Conservation (phyloP, 495 filamentous ascomycete genomes). For the Tuber microsphaerosporum region DNA sequence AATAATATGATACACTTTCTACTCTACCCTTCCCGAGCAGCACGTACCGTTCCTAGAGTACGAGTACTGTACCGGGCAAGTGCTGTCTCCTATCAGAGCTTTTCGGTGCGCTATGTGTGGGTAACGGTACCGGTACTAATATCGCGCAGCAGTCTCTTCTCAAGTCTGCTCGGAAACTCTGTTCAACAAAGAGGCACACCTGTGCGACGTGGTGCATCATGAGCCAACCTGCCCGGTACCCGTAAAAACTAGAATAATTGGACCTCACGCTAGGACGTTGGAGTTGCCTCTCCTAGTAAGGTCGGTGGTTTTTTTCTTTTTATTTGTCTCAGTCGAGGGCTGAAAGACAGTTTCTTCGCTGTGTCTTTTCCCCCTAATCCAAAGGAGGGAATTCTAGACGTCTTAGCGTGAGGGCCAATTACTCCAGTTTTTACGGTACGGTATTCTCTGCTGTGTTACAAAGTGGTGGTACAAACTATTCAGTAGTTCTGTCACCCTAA, state of each 20-base stretch:
- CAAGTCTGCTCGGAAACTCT: neutral
- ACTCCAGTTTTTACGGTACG: too few species aligned
- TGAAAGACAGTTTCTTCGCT: too few species aligned
- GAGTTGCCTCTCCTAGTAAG: too few species aligned
- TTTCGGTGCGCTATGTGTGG: neutral
- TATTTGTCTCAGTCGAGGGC: too few species aligned
- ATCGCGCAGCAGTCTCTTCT: neutral
- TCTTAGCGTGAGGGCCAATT: too few species aligned
- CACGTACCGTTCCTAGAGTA: neutral
- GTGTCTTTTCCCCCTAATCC: too few species aligned
- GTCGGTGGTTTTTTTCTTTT: too few species aligned
- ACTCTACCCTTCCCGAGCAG: too few species aligned
- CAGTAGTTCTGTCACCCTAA: neutral
- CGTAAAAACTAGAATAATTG: too few species aligned
- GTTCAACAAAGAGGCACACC: neutral
- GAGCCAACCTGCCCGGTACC: neutral
- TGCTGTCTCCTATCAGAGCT: neutral
- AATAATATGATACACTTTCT: neutral
- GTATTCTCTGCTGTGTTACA: neutral
- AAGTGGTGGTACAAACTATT: neutral
- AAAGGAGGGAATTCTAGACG: too few species aligned
- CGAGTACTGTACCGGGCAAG: too few species aligned
- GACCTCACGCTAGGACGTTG: too few species aligned
- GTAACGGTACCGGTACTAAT: neutral
- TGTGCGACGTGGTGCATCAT: neutral